Percentiles rank a stretch among this genome's conserved stretches.
These are phyloP conservation scores for Nigrograna mackinnonii DNA, from an alignment of 2,329 filamentous ascomycete genomes.

Conservation along the genomic window DNA sequence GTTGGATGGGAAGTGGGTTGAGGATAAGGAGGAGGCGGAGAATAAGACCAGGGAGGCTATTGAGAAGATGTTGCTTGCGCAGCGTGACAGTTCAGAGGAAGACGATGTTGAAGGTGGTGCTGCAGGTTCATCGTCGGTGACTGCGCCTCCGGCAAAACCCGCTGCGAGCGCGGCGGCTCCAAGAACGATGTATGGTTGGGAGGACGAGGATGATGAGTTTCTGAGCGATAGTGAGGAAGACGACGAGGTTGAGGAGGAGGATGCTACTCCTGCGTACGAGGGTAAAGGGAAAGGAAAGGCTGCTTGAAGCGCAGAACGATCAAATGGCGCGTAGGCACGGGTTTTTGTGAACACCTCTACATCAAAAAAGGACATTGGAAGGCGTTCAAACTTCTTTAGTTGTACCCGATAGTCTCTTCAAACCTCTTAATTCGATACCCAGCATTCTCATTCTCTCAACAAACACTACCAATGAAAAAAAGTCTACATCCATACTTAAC, in stretches of 20 bases:
- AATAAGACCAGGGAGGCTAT: conserved; percentile 82
- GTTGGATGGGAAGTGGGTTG: conserved; percentile 89
- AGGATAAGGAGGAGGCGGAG: conserved; percentile 87
- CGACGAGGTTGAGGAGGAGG: conserved; percentile 42
- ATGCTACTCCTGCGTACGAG: conserved; percentile 29
- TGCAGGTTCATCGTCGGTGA: conserved; percentile 22
- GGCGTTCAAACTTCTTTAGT: too few species aligned
- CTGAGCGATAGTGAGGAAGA: conserved; percentile 53
- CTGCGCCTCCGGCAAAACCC: conserved; percentile 23
- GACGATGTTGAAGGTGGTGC: conserved; percentile 21
- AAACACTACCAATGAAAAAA: background rate
- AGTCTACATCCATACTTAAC: background rate
- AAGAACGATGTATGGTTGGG: conserved; percentile 73
- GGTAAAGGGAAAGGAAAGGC: conserved; percentile 51
- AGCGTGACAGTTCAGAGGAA: conserved; percentile 46
- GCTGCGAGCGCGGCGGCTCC: conserved; percentile 36
- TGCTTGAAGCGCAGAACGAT: too few species aligned
- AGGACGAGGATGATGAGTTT: conserved; percentile 66
- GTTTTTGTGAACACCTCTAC: too few species aligned
- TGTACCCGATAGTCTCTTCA: too few species aligned
- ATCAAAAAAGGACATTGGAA: too few species aligned
- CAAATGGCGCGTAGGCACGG: too few species aligned
- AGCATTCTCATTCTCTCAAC: too few species aligned
- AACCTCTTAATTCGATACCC: too few species aligned
- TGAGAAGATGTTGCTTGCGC: conserved; percentile 51